These are phyloP conservation scores for Buxus sempervirens DNA, from an alignment of 164 flowering plant genomes.

Conservation along the genomic window DNA sequence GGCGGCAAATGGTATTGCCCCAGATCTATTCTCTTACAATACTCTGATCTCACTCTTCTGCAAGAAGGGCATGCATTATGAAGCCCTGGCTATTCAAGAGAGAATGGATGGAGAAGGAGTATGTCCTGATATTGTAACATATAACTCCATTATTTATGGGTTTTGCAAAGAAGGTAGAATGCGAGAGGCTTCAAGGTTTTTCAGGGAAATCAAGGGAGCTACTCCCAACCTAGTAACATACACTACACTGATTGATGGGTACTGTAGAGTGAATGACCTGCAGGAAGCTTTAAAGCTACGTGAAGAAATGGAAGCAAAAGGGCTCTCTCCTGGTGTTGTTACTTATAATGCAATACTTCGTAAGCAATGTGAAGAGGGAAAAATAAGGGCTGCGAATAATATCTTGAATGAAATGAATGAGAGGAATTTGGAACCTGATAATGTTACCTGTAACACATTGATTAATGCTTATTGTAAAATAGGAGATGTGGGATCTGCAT, in stretches of 20 bases:
- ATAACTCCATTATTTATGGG: slow-evolving; percentile 73
- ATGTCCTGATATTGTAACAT: slow-evolving; percentile 79
- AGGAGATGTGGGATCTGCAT: slow-evolving; percentile 76
- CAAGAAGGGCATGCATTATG: slow-evolving; percentile 86
- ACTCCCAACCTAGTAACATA: slow-evolving; percentile 74
- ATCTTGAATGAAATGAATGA: slow-evolving; percentile 78
- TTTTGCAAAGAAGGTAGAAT: slow-evolving; percentile 81
- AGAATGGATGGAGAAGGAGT: slow-evolving; percentile 69
- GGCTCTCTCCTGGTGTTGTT: slow-evolving; percentile 58
- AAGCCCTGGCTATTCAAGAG: slow-evolving; percentile 69
- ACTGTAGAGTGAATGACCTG: slow-evolving; percentile 64
- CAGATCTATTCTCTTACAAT: slow-evolving; percentile 73
- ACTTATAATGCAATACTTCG: slow-evolving; percentile 79
- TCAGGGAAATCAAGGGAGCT: slow-evolving; percentile 65
- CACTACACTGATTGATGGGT: slow-evolving; percentile 88
- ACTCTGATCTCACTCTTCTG: slow-evolving; percentile 77
- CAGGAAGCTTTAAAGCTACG: slow-evolving; percentile 63
- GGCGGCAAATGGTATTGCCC: slow-evolving; percentile 47
- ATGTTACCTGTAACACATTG: slow-evolving; percentile 85
- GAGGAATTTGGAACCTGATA: slow-evolving; percentile 72
- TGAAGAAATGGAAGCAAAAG: slow-evolving; percentile 63
- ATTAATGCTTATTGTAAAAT: slow-evolving; percentile 89
- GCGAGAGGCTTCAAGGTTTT: slow-evolving; percentile 76
- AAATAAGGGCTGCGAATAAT: slow-evolving; percentile 63
- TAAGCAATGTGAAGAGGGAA: slow-evolving; percentile 75